Evolutionary conservation across 371 early-diverging fungal species (phyloP), one percentile per base, ranked within the genome.

Genomic region (Mortierella sp.): DNA sequence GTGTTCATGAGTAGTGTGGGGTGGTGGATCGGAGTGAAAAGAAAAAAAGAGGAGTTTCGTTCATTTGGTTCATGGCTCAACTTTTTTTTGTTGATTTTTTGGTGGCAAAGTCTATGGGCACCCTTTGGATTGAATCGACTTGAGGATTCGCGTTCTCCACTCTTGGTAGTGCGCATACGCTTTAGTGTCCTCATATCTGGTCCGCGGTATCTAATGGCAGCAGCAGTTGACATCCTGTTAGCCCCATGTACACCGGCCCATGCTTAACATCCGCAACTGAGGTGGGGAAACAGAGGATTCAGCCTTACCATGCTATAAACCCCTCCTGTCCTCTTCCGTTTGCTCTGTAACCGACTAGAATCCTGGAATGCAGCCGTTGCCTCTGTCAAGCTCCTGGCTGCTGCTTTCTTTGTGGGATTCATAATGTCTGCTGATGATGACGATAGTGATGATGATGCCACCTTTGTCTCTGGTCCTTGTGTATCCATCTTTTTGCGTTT

Each of bases 291-390:
- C 39, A 51, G 29, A 48, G 16, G 17, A 24, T 1, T 21, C n/a
- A 8, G 19, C 14, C 24, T 60, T 61, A 76, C 77, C 77, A 76
- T 76, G 54, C 61, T 69, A 40, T 69, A 76, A 27, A 76, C 63
- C 17, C 70, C 66, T 55, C 71, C 76, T 14, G 68, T 54, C 24
- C 57, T 61, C 2, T 59, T 62, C 24, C 54, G 48, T 29, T 43
- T 48, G 19, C 31, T 65, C 17, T 56, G 49, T 9, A 48, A 22
- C 19, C 54, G 50, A 6, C 22, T 55, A 6, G 62, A 27, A 19
- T 45, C 52, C 29, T 62, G 59, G 17, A 64, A 47, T 27, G 63
- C 60, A 0, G 61, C 60, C 1, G 71, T 41, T 0, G 49, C 17
- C 16, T 60, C 65, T 21, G 60, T 60, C 46, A 71, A 41, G 2